A percentile compares a stretch with the other conserved stretches of the same genome.
phyloP scores from a whole-genome alignment of 1,284 basidiomycete species.

The Pisolithus thermaeus region DNA sequence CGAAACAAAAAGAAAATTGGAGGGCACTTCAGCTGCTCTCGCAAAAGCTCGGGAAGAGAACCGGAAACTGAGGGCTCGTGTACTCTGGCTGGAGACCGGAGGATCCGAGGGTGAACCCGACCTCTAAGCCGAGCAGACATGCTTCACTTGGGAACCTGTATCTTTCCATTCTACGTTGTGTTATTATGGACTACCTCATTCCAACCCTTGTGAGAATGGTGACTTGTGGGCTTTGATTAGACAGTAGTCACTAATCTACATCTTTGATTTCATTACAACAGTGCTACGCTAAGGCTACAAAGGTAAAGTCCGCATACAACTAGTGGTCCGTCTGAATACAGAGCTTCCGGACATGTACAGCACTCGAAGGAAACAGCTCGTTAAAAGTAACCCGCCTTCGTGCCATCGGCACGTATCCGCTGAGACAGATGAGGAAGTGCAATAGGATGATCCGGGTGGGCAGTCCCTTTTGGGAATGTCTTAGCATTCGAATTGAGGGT shows the following conservation, averaged over 20 bases:
- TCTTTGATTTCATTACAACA: background rate
- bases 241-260: slow-evolving; percentile 6
- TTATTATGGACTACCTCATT: background rate
- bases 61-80: slow-evolving; percentile 27
- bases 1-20: slow-evolving; percentile 43
- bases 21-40: slow-evolving; percentile 34
- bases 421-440: slow-evolving; percentile 43
- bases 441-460: slow-evolving; percentile 52
- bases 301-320: background rate
- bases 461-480: slow-evolving; percentile 31
- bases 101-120: slow-evolving; percentile 29
- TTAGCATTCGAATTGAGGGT: slow-evolving; percentile 3
- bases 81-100: slow-evolving; percentile 30
- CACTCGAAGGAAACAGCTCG: slow-evolving; percentile 1
- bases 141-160: slow-evolving; percentile 6
- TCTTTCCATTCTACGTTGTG: background rate
- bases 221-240: slow-evolving; percentile 6
- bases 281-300: slow-evolving; percentile 17
- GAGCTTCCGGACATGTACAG: background rate
- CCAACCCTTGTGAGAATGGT: background rate
- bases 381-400: slow-evolving; percentile 21
- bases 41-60: slow-evolving; percentile 33
- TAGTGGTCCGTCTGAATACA: background rate
- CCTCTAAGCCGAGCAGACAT: slow-evolving; percentile 17
- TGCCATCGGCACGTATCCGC: slow-evolving; percentile 50